Evolutionary conservation across 2,329 filamentous ascomycete genomes (phyloP).

Genomic region (Nemania abortiva): DNA sequence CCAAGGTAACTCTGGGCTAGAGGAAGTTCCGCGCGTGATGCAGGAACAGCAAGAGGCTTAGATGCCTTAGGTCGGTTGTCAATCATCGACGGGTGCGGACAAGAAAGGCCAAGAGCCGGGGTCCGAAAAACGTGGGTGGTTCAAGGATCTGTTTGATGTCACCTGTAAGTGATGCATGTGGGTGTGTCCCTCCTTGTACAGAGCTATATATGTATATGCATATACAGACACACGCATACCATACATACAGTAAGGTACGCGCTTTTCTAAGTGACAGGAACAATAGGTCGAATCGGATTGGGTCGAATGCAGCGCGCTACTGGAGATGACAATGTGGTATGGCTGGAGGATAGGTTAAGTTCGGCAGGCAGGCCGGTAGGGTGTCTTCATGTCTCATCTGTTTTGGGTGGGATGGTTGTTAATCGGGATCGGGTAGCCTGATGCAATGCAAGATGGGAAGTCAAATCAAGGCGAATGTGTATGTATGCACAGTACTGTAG

Average conservation of each 20-base stretch:
- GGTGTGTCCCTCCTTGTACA: neutral
- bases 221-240: neutral
- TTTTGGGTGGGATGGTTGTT: constrained; percentile 2
- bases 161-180: neutral
- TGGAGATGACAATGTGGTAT: constrained; percentile 12
- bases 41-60: constrained; percentile 16
- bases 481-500: neutral
- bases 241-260: too few species aligned
- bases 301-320: constrained; percentile 17
- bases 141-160: constrained; percentile 12
- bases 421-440: constrained; percentile 25
- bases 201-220: neutral
- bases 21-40: constrained; percentile 30
- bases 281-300: constrained; percentile 3
- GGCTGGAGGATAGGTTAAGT: neutral
- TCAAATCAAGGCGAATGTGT: neutral
- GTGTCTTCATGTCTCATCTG: constrained; percentile 26
- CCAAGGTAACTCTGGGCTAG: constrained; percentile 7
- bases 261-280: constrained; percentile 12
- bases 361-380: neutral
- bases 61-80: neutral
- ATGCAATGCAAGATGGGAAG: constrained; percentile 22
- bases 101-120: constrained; percentile 26
- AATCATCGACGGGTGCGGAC: constrained; percentile 10
- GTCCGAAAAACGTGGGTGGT: constrained; percentile 32